These are phyloP conservation scores for Sugiyamaella castrensis DNA, from an alignment of 1,139 yeast genomes.

Conservation along the genomic window DNA sequence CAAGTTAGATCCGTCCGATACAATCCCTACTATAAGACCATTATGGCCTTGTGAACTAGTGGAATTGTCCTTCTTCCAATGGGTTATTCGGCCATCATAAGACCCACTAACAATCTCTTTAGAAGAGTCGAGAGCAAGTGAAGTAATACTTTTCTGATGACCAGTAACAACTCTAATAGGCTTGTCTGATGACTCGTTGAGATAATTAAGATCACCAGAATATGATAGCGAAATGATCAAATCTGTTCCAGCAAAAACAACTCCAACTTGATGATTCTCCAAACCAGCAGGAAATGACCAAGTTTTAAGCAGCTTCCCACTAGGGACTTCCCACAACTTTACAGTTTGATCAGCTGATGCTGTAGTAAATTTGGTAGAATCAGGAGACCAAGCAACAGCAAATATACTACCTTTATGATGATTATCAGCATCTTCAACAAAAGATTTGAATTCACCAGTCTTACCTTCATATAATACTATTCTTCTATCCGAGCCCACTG, in stretches of 20 bases:
- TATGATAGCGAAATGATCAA: conserved; percentile 64
- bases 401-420: conserved; percentile 77
- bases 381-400: conserved; percentile 67
- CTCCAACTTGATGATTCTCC: conserved; percentile 76
- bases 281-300: conserved; percentile 38
- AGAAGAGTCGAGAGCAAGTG: conserved; percentile 42
- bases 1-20: conserved; percentile 35
- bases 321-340: conserved; percentile 56
- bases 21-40: conserved; percentile 36
- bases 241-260: conserved; percentile 58
- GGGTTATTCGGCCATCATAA: conserved; percentile 70
- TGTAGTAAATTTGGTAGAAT: conserved; percentile 60
- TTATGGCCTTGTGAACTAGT: conserved; percentile 24
- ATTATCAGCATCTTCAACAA: conserved; percentile 43
- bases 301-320: conserved; percentile 25
- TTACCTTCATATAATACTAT: conserved; percentile 83
- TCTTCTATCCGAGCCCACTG: conserved; percentile 83
- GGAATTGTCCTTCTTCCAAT: conserved; percentile 46
- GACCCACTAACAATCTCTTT: conserved; percentile 57
- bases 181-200: conserved; percentile 37
- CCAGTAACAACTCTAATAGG: conserved; percentile 57
- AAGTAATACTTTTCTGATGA: conserved; percentile 79
- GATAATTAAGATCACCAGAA: conserved; percentile 68
- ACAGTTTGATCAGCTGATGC: conserved; percentile 80
- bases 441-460: conserved; percentile 66